Evolutionary conservation across 352 stramenopile species (phyloP).

Genomic region (Globisporangium megalacanthum): DNA sequence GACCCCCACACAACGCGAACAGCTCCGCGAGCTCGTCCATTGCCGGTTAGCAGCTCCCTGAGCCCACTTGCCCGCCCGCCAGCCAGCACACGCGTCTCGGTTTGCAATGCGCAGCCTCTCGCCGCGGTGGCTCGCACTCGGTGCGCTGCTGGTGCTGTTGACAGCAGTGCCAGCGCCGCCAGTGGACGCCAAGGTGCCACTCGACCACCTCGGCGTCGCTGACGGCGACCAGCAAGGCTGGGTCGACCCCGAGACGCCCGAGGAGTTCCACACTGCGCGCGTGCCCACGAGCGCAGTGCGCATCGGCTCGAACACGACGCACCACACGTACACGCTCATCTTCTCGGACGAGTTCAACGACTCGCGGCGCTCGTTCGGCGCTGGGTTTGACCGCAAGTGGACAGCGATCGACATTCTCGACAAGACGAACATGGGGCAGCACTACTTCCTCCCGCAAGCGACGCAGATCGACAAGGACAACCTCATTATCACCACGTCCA

Average conservation of each 20-base stretch:
- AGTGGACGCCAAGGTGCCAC: slow-evolving; percentile 20
- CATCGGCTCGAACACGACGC: slow-evolving; percentile 22
- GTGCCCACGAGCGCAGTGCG: slow-evolving; percentile 35
- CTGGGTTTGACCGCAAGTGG: slow-evolving; percentile 94
- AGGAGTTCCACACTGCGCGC: slow-evolving; percentile 31
- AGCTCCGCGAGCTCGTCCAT: not conserved
- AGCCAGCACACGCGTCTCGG: not conserved
- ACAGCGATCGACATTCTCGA: slow-evolving; percentile 95
- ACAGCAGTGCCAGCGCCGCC: not conserved
- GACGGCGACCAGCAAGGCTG: slow-evolving; percentile 48
- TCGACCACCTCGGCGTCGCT: slow-evolving; percentile 19
- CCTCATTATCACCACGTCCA: slow-evolving; percentile 90
- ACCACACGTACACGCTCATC: slow-evolving; percentile 78
- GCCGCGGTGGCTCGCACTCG: slow-evolving; percentile 19
- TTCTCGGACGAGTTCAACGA: slow-evolving; percentile 98
- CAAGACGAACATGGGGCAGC: slow-evolving; percentile 92
- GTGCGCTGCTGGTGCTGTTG: slow-evolving; percentile 11
- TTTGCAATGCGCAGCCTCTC: slow-evolving; percentile 4
- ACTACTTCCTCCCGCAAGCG: slow-evolving; percentile 94
- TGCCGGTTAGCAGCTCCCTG: not conserved
- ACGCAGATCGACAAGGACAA: slow-evolving; percentile 92
- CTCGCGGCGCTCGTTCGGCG: slow-evolving; percentile 89
- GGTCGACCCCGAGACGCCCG: slow-evolving; percentile 79
- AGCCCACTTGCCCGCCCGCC: not conserved
- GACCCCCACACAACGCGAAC: not conserved